These are phyloP conservation scores for Puccinia sorghi DNA, from an alignment of 1,284 basidiomycete genomes.

Conservation along the genomic window DNA sequence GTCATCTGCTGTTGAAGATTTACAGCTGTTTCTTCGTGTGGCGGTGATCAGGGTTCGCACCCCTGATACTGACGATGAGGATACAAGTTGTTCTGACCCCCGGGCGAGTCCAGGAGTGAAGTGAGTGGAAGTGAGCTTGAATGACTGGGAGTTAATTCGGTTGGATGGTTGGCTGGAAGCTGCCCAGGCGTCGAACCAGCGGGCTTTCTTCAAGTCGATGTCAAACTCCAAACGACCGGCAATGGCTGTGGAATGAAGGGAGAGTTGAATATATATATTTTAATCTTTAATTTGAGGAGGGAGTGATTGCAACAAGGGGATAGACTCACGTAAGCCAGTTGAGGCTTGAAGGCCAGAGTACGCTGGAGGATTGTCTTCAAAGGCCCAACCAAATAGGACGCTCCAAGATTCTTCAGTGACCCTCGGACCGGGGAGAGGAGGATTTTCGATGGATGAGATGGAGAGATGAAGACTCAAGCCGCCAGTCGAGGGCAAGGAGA, in stretches of 20 bases:
- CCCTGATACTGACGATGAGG: constrained; percentile 7
- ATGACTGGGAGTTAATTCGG: not conserved
- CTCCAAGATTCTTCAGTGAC: constrained; percentile 76
- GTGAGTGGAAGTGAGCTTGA: not conserved
- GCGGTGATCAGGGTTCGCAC: constrained; percentile 18
- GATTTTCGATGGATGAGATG: constrained; percentile 58
- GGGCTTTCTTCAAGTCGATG: constrained; percentile 69
- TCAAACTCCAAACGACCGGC: constrained; percentile 74
- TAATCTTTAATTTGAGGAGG: too few species aligned
- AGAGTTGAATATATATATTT: too few species aligned
- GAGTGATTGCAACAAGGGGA: not conserved
- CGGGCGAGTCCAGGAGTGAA: not conserved
- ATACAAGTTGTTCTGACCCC: not conserved
- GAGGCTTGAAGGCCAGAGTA: not conserved
- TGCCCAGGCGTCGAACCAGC: constrained; percentile 71
- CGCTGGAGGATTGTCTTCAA: constrained; percentile 58
- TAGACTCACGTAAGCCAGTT: not conserved
- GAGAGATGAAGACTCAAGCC: constrained; percentile 71
- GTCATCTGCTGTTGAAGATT: constrained; percentile 6
- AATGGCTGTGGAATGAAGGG: constrained; percentile 60
- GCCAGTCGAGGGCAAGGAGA: constrained; percentile 71
- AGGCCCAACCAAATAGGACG: constrained; percentile 61
- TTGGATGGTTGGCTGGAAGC: constrained; percentile 27
- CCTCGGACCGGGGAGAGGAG: constrained; percentile 67
- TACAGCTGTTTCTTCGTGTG: constrained; percentile 4